A percentile compares a stretch with the other conserved stretches of the same genome.
phyloP scores from a whole-genome alignment of 2,329 filamentous ascomycete species.

The Cercospora canescens region DNA sequence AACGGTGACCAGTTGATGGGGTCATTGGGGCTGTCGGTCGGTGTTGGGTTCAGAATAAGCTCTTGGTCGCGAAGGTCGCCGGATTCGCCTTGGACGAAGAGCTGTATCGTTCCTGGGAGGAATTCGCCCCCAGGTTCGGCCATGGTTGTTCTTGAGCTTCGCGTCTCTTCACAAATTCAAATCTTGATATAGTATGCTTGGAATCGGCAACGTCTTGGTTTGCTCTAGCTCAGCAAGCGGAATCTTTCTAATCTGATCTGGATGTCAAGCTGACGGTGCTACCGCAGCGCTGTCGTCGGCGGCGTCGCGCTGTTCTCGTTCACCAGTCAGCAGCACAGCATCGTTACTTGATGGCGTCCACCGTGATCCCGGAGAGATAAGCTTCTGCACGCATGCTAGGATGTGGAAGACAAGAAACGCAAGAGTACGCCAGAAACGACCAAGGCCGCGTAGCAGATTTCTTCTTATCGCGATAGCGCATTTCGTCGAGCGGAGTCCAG shows the following conservation, averaged over 20 bases:
- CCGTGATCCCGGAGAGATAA: constrained; percentile 7
- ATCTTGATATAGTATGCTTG: neutral
- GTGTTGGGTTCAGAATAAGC: constrained; percentile 55
- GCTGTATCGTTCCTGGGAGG: constrained; percentile 26
- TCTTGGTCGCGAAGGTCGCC: constrained; percentile 37
- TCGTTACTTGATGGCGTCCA: constrained; percentile 19
- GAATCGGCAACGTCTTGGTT: neutral
- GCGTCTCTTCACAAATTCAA: neutral
- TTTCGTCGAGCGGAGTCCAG: neutral
- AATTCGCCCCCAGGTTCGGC: constrained; percentile 17
- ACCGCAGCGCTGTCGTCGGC: neutral
- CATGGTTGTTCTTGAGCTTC: constrained; percentile 8
- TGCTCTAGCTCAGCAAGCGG: neutral
- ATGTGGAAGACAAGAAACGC: neutral
- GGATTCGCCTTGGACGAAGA: constrained; percentile 21
- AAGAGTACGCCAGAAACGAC: neutral
- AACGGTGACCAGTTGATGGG: constrained; percentile 34
- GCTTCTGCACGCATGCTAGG: constrained; percentile 9
- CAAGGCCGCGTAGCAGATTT: neutral
- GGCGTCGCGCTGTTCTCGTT: neutral
- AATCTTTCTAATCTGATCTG: no score
- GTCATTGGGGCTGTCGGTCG: constrained; percentile 40
- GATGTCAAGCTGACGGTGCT: neutral
- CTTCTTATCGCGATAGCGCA: constrained; percentile 4
- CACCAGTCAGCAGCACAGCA: constrained; percentile 11